Evolutionary conservation across 345 rosid genomes (phyloP), one percentile per base, ranked within the genome.

Genomic region (Euclidium syriacum): DNA sequence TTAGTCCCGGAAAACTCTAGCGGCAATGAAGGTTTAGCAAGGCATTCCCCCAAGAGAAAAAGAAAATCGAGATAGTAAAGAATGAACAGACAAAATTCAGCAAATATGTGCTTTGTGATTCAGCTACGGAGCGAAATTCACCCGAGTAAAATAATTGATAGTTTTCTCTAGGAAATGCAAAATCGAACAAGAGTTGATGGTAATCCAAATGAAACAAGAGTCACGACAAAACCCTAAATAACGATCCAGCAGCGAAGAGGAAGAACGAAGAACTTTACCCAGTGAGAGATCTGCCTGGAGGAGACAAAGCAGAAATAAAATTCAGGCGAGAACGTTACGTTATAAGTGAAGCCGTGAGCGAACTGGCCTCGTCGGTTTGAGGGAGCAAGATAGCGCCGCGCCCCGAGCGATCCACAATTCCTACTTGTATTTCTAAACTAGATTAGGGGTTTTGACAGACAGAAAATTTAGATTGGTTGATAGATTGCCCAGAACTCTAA

Each of bases 161-260:
- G 27, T 8, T 41, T 58, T 58, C 27, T 20, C 26, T 9, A 7
- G 25, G 23, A 42, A 43, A 59, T 59, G 49, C 14, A 58, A 40
- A 38, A 24, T 12, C 43, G 10, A 5, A 36, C 22, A 16, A 38
- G 15, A 39, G 2, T 56, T 57, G 30, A 57, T 41, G 35, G 35
- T 2, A 58, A 17, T 12, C 64, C 5, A 29, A 18, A 58, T 27
- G 30, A 34, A n/a, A 52, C 5, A 15, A 2, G 9, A 0, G 32
- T 35, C 46, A 22, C 3, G n/a, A 43, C 5, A 22, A 59, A 57
- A 57, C 62, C 64, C 64, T 59, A 59, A 22, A 29, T 29, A 46
- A 38, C 62, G 62, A 57, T 57, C 49, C 0, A 41, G 8, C 3
- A 41, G 50, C 51, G n/a, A 35, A 34, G 48, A 40, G 23, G 63